Base-by-base conservation (phyloP, 2,329 filamentous ascomycete genomes). In the Dactylonectria macrodidyma region DNA sequence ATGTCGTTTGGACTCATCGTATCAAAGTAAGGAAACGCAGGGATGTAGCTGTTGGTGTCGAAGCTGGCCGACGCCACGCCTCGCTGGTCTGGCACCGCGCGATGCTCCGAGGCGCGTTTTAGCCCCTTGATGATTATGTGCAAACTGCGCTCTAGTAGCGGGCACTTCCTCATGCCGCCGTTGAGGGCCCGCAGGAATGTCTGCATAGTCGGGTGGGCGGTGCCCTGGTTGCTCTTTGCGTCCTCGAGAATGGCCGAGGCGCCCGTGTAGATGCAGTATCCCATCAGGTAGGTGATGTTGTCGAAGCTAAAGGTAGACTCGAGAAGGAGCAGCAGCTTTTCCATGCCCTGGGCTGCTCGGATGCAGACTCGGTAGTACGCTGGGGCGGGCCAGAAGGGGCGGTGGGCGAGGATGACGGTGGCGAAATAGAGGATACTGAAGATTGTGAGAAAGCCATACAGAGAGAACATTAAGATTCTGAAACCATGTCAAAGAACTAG, bases 181-280 rank as follows among this genome's bases (percentile, higher is more conserved):
- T 56, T 56, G 12, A 56, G 30, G 26, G 34, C 52, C 9, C 30
- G 26, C 11, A 56, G 52, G 30, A 38, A 56, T 12, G 30, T 56
- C n/a, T 56, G 12, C 34, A 56, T 36, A 9, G 30, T 56, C 19
- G 26, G 3, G 30, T 56, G 30, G 12, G 26, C 30, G n/a, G 26
- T n/a, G 8, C 52, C 30, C 3, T 38, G 11, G 52, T 33, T 38
- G 1, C 4, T 56, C 30, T 38, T 34, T 5, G 52, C 30, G 30
- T 56, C 52, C n/a, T 56, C 30, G 3, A 56, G 52, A n/a, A 56
- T 56, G 30, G 52, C 52, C 8, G 30, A 56, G 16, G 30, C 30
- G n/a, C 52, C 30, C 2, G 16, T 46, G 16, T 46, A 46, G 24
- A 56, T 26, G 19, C 36, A 46, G 50, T 56, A 62, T 4, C 33